phyloP scores from a whole-genome alignment of 1,139 yeast species.

The Spencermartinsiella ligniputridi region DNA sequence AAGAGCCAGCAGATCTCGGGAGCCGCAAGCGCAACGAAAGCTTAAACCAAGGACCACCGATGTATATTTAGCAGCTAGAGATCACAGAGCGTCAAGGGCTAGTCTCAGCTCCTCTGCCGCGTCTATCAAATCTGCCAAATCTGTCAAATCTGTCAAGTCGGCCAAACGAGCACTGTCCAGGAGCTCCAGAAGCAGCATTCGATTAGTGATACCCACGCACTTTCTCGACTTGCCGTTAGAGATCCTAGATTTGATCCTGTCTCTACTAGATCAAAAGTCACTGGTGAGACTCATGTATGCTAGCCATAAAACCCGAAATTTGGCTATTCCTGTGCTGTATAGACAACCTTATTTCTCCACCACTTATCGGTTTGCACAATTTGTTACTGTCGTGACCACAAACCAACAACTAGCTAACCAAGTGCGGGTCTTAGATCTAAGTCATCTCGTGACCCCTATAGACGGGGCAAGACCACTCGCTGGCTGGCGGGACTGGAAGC shows the following conservation, averaged over 20 bases:
- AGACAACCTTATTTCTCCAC: constrained; percentile 53
- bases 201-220: background rate
- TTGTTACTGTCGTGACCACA: constrained; percentile 58
- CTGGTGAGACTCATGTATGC: constrained; percentile 15
- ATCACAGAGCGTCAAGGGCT: background rate
- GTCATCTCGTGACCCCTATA: constrained; percentile 40
- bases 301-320: constrained; percentile 9
- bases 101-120: background rate
- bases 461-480: constrained; percentile 37
- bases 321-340: constrained; percentile 38
- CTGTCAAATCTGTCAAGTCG: background rate
- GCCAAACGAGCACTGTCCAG: background rate
- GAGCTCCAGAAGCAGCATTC: background rate
- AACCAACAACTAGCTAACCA: constrained; percentile 51
- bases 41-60: background rate
- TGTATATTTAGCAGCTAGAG: background rate
- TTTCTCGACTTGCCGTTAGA: constrained; percentile 19
- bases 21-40: background rate
- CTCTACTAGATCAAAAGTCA: constrained; percentile 12
- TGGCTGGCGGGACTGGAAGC: constrained; percentile 90
- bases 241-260: constrained; percentile 16
- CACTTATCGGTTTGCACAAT: constrained; percentile 73
- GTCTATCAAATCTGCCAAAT: background rate
- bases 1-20: background rate
- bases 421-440: constrained; percentile 56